phyloP scores from a whole-genome alignment of 441 rosid species.

The Adansonia rubrostipa region DNA sequence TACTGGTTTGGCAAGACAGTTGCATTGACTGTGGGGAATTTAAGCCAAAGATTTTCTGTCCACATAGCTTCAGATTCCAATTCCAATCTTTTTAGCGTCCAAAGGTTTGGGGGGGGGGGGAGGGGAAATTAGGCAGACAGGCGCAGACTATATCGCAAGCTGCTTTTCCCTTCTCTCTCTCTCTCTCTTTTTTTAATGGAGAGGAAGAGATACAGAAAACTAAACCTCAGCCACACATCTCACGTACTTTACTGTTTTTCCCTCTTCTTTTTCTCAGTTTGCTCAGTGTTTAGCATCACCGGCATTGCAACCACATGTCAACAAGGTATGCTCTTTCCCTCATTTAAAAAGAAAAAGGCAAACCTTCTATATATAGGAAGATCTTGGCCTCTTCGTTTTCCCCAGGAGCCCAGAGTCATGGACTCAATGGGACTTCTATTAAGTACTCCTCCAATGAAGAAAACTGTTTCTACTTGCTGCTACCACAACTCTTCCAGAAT shows the following conservation, averaged over 20 bases:
- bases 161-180: background rate
- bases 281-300: conserved; percentile 31
- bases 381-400: conserved; percentile 5
- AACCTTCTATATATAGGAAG: background rate
- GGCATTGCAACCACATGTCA: conserved; percentile 25
- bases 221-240: conserved; percentile 18
- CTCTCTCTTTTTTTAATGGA: conserved; percentile 33
- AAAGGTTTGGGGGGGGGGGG: background rate
- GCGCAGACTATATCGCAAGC: no score
- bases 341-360: background rate
- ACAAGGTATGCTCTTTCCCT: conserved; percentile 35
- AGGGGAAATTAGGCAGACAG: background rate
- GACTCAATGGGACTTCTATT: background rate
- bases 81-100: background rate
- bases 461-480: background rate
- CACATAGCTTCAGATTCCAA: background rate
- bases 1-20: conserved; percentile 14
- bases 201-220: conserved; percentile 28
- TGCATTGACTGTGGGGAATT: conserved; percentile 28
- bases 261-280: conserved; percentile 37
- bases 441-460: no score
- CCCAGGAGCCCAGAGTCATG: background rate
- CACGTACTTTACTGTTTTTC: conserved; percentile 25
- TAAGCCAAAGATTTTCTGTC: conserved; percentile 11
- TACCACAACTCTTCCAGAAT: background rate